Evolutionary conservation across 768 basidiomycete genomes (phyloP).

Genomic region (Pulveroboletus ravenelii): DNA sequence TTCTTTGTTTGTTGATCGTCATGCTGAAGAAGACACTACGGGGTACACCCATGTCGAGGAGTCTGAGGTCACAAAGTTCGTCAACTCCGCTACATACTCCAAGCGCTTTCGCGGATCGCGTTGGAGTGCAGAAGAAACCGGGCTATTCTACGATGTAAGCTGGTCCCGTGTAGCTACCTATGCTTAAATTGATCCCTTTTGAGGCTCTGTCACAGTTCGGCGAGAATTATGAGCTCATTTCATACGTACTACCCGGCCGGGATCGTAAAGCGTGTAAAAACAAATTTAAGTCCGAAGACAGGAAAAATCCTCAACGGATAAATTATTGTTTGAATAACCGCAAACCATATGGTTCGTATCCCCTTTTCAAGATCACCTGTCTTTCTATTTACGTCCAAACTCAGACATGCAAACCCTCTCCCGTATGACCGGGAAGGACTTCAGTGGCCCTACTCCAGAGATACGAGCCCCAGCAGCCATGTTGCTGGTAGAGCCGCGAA

Average conservation of each 20-base stretch:
- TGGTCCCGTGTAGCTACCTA: neutral
- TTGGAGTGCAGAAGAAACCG: slow-evolving; percentile 89
- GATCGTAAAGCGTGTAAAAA: slow-evolving; percentile 88
- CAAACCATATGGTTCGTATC: slow-evolving; percentile 64
- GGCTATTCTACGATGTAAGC: slow-evolving; percentile 78
- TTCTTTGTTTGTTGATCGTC: slow-evolving; percentile 74
- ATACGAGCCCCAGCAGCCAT: slow-evolving; percentile 44
- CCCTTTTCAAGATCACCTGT: neutral
- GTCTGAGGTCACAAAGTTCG: slow-evolving; percentile 78
- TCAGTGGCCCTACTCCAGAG: slow-evolving; percentile 74
- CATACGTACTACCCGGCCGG: slow-evolving; percentile 77
- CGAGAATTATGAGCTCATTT: slow-evolving; percentile 90
- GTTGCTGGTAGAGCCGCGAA: slow-evolving; percentile 29
- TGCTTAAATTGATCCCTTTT: slow-evolving; percentile 6
- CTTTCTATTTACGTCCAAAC: neutral
- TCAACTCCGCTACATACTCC: slow-evolving; percentile 78
- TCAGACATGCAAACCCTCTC: slow-evolving; percentile 69
- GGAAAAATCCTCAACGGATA: slow-evolving; percentile 70
- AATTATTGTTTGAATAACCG: slow-evolving; percentile 70
- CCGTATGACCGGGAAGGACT: slow-evolving; percentile 82
- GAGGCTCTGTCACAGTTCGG: slow-evolving; percentile 89
- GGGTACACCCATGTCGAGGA: slow-evolving; percentile 77
- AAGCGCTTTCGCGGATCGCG: slow-evolving; percentile 77
- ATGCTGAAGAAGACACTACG: slow-evolving; percentile 60
- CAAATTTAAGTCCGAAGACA: slow-evolving; percentile 90